These are phyloP conservation scores for Cercis canadensis DNA, from an alignment of 306 rosid genomes.

Conservation along the genomic window DNA sequence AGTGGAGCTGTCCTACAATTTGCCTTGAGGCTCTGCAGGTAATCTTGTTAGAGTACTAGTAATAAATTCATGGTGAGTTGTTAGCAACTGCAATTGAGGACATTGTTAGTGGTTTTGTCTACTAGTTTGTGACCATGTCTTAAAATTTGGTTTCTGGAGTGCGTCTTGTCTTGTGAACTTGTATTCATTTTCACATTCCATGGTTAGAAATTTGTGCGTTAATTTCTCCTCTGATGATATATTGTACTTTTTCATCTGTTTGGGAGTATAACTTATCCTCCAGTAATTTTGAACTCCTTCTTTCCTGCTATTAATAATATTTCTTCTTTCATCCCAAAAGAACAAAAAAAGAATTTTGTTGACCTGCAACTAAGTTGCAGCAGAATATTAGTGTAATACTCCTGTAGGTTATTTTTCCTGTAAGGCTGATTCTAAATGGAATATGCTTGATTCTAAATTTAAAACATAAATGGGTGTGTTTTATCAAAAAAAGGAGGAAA, in stretches of 20 bases:
- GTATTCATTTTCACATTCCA: neutral
- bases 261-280: too few species aligned
- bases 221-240: conserved; percentile 16
- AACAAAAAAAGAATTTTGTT: neutral
- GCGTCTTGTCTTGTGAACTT: neutral
- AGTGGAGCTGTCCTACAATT: conserved; percentile 60
- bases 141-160: too few species aligned
- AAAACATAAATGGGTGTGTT: neutral
- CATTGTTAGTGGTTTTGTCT: conserved; percentile 1
- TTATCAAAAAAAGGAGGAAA: too few species aligned
- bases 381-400: neutral
- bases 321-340: too few species aligned
- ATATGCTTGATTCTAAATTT: conserved; percentile 15
- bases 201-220: conserved; percentile 5
- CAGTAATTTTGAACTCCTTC: too few species aligned
- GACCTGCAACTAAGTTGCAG: conserved; percentile 35
- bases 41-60: conserved; percentile 30
- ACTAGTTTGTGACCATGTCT: too few species aligned
- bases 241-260: conserved; percentile 6
- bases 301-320: too few species aligned
- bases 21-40: conserved; percentile 99
- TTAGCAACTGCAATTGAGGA: neutral
- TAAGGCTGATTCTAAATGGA: neutral
- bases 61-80: conserved; percentile 20
- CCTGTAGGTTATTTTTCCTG: neutral